Percentiles rank a stretch among this genome's conserved stretches.
Conservation (phyloP, 345 rosid genomes). For the Zanthoxylum bungeanum region DNA sequence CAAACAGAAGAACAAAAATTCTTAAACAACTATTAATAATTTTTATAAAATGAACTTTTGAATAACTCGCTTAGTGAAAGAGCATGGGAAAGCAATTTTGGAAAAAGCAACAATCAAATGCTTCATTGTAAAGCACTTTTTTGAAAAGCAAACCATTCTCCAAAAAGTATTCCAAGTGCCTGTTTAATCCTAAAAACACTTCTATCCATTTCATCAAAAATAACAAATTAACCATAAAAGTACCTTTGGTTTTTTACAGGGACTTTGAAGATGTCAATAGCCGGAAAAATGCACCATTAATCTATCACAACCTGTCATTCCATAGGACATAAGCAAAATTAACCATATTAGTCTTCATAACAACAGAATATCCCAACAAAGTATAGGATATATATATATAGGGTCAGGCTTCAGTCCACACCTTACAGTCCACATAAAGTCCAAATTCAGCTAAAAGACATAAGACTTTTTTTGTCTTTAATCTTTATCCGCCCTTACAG, state of each 20-base stretch:
- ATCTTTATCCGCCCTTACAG: too few relatives aligned
- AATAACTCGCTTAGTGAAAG: background rate
- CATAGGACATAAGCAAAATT: background rate
- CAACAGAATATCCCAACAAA: background rate
- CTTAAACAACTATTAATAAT: background rate
- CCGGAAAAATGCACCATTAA: background rate
- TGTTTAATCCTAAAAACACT: background rate
- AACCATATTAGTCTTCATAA: background rate
- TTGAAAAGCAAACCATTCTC: background rate
- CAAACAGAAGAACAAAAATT: background rate
- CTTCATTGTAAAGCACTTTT: background rate
- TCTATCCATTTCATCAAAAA: background rate
- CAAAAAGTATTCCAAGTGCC: background rate
- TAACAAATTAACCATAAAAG: background rate
- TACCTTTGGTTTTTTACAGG: background rate
- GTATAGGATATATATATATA: too few relatives aligned
- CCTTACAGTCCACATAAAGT: too few relatives aligned
- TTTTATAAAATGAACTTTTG: background rate
- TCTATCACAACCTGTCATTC: slow-evolving; percentile 3
- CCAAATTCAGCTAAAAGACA: too few relatives aligned
- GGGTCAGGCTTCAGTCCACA: too few relatives aligned
- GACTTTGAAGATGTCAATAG: background rate
- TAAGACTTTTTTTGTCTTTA: too few relatives aligned
- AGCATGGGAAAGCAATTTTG: background rate
- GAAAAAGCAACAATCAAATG: background rate